Evolutionary conservation across 176 grass and related monocot species (phyloP).

Genomic region (Oryza officinalis): DNA sequence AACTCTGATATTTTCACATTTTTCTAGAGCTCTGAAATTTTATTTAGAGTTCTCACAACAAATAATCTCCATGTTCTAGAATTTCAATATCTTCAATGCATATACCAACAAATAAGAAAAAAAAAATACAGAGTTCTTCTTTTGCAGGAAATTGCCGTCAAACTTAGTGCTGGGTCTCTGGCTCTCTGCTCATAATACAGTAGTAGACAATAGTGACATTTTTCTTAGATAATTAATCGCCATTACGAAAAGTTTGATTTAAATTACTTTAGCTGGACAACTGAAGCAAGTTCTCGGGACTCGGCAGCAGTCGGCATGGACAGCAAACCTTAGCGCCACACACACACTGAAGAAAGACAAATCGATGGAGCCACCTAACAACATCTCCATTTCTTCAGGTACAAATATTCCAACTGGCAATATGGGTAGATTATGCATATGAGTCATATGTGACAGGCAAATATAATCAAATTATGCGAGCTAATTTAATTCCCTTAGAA

Average conservation of each 20-base stretch:
- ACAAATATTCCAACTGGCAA: constrained; percentile 41
- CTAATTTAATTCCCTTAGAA: not conserved
- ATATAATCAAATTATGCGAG: not conserved
- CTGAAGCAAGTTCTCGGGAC: constrained; percentile 16
- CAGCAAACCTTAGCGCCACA: constrained; percentile 19
- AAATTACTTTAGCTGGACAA: constrained; percentile 8
- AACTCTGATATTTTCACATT: not conserved
- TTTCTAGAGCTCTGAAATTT: not conserved
- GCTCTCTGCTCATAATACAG: not conserved
- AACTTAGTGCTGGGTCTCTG: not conserved
- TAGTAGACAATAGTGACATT: not conserved
- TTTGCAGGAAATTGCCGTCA: not conserved
- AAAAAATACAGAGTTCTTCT: not conserved
- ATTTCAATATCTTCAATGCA: not conserved
- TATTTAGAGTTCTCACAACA: not conserved
- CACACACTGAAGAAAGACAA: constrained; percentile 21
- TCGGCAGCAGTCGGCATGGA: constrained; percentile 19
- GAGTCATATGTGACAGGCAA: not conserved
- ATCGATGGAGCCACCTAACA: constrained; percentile 26
- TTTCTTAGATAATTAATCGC: not conserved
- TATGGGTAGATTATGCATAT: constrained; percentile 2
- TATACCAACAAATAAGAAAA: not conserved
- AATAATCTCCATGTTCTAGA: not conserved
- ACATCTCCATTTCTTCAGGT: constrained; percentile 32
- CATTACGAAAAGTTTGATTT: not conserved